These are phyloP conservation scores for Talaromyces pinophilus DNA, from an alignment of 2,329 filamentous ascomycete species.

Conservation along the genomic window DNA sequence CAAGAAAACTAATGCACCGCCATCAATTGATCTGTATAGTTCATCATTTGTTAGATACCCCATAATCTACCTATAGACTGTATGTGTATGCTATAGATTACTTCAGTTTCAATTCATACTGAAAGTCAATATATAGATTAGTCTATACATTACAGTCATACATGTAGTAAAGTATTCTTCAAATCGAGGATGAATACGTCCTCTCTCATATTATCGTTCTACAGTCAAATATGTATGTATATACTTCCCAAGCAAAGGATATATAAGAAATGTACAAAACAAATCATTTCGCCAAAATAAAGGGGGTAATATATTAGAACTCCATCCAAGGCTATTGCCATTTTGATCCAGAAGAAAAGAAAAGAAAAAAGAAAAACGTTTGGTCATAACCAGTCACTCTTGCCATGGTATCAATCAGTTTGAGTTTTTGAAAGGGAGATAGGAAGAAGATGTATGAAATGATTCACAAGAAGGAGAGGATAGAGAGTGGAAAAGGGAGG, in stretches of 20 bases:
- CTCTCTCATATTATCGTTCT: conserved; percentile 3
- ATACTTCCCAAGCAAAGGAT: conserved; percentile 6
- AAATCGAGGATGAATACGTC: neutral
- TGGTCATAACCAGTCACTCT: conserved; percentile 4
- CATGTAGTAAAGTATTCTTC: neutral
- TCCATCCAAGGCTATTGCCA: conserved; percentile 13
- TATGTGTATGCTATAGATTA: too few species aligned
- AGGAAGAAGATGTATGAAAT: neutral
- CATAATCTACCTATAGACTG: too few species aligned
- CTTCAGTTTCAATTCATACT: too few species aligned
- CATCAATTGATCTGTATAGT: neutral
- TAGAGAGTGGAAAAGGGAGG: neutral
- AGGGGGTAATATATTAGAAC: conserved; percentile 5
- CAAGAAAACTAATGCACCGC: neutral
- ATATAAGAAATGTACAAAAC: conserved; percentile 10
- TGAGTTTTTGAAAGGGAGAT: neutral
- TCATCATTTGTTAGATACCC: neutral
- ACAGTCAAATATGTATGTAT: neutral
- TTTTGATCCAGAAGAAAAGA: conserved; percentile 1
- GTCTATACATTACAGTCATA: too few species aligned
- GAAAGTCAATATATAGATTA: too few species aligned
- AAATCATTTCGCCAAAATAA: neutral
- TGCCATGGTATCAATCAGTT: conserved; percentile 14
- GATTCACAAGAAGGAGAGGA: conserved; percentile 10
- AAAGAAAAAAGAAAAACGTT: neutral